Base-by-base conservation (phyloP, 257 asterid genomes). In the Solanum sparsipilum region DNA sequence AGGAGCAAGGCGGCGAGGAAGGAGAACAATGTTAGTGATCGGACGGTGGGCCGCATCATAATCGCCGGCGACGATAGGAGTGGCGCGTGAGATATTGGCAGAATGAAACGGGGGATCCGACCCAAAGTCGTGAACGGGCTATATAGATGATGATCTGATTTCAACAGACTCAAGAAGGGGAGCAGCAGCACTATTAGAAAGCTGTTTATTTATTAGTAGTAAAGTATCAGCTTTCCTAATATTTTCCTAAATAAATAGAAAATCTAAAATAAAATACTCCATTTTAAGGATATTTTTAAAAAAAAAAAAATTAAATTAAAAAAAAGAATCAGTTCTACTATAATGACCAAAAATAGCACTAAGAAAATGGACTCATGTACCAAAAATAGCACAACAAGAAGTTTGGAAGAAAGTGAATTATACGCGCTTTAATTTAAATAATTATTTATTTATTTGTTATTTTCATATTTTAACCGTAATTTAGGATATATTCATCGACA, bases 21-120 rank as follows among this genome's bases (percentile, higher is more conserved):
- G 52, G 35, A 79, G 67, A 79, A 25, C 39, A 79, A 11, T 29
- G 70, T 48, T 48, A 82, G 81, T 74, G 81, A 58, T 84, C 86
- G 70, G 60, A 74, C 85, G 90, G 79, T 74, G 70, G 70, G 73
- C 88, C 68, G 29, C 88, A 84, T 88, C 90, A 18, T 82, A 71
- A 84, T 85, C 79, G 85, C 71, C 36, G 84, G 36, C 71, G 38
- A 29, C 6, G 41, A 18, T 41, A 46, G 67, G 67, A 18, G 20
- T 79, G 39, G 39, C 85, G 13, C 86, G 86, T 31, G 70, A 29
- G 71, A 82, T 79, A 15, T 39, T 78, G 35, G 35, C 20, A 76
- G 60, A 78, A 76, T 73, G 25, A 79, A 25, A 79, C 65, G 85
- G 39, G 29, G 70, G 70, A 82, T 31, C 86, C 86, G 44, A 82